These are phyloP conservation scores for Cyberlindnera misumaiensis DNA, from an alignment of 805 yeast genomes.

Conservation along the genomic window DNA sequence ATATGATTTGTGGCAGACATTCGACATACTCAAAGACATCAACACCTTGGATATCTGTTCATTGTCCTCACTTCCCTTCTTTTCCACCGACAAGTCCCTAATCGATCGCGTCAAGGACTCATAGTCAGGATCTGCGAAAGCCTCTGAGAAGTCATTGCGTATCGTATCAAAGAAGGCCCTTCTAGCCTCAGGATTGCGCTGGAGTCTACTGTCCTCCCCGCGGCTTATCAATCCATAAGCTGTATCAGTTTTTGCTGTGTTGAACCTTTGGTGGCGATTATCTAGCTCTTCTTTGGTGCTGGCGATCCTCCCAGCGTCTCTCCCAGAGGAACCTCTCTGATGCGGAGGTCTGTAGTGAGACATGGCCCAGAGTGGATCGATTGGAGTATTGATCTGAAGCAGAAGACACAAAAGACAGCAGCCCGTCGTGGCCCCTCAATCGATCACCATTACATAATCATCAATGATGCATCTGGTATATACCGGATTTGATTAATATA, in stretches of 20 bases:
- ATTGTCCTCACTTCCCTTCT: slow-evolving; percentile 3
- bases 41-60: slow-evolving; percentile 20
- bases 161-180: slow-evolving; percentile 33
- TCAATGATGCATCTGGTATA: too few species aligned
- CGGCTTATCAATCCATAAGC: slow-evolving; percentile 51
- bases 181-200: slow-evolving; percentile 36
- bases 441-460: too few species aligned
- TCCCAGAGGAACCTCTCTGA: too few species aligned
- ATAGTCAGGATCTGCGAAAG: background rate
- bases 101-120: slow-evolving; percentile 1
- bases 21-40: slow-evolving; percentile 26
- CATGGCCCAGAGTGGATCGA: too few species aligned
- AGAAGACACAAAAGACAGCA: too few species aligned
- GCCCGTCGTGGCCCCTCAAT: too few species aligned
- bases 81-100: background rate
- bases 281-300: slow-evolving; percentile 11
- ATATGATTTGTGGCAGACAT: background rate
- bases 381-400: too few species aligned
- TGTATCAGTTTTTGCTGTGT: slow-evolving; percentile 21
- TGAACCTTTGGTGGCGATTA: slow-evolving; percentile 30
- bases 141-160: slow-evolving; percentile 16
- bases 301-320: too few species aligned
- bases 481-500: background rate
- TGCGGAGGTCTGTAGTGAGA: too few species aligned
- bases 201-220: slow-evolving; percentile 48